Evolutionary conservation across 345 rosid species (phyloP).

Genomic region (Mallotus nudiflorus): DNA sequence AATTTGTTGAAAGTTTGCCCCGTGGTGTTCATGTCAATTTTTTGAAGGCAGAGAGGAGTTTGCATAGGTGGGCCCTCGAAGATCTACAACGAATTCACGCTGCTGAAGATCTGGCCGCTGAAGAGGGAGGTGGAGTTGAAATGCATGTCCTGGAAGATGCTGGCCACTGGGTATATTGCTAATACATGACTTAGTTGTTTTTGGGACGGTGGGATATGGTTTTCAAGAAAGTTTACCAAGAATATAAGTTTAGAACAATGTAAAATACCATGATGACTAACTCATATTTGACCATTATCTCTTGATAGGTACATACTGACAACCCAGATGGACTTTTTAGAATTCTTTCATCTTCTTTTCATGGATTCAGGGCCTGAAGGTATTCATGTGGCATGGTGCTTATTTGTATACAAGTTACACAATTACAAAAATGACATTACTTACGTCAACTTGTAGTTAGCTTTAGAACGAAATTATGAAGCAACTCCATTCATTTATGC

Average conservation of each 20-base stretch:
- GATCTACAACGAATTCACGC: constrained; percentile 92
- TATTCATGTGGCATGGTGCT: not conserved
- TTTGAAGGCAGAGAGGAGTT: constrained; percentile 93
- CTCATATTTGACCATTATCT: not conserved
- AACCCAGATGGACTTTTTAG: constrained; percentile 94
- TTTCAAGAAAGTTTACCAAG: too few relatives aligned
- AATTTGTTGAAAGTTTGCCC: constrained; percentile 80
- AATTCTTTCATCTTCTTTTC: constrained; percentile 81
- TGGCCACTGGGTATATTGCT: constrained; percentile 79
- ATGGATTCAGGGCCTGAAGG: constrained; percentile 37
- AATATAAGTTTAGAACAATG: too few relatives aligned
- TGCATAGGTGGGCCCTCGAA: constrained; percentile 94
- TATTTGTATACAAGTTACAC: not conserved
- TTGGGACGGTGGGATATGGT: not conserved
- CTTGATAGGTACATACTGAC: constrained; percentile 78
- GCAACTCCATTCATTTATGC: too few relatives aligned
- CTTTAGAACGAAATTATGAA: too few relatives aligned
- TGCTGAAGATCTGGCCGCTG: constrained; percentile 83
- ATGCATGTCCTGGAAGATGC: constrained; percentile 99
- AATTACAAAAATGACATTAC: too few relatives aligned
- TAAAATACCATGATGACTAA: not conserved
- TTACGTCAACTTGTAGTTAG: too few relatives aligned
- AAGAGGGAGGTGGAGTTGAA: constrained; percentile 87
- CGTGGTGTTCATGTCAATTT: constrained; percentile 87
- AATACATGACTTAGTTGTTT: constrained; percentile 9